Evolutionary conservation across 2,329 filamentous ascomycete species (phyloP).

Genomic region (Fusarium pilosicola): DNA sequence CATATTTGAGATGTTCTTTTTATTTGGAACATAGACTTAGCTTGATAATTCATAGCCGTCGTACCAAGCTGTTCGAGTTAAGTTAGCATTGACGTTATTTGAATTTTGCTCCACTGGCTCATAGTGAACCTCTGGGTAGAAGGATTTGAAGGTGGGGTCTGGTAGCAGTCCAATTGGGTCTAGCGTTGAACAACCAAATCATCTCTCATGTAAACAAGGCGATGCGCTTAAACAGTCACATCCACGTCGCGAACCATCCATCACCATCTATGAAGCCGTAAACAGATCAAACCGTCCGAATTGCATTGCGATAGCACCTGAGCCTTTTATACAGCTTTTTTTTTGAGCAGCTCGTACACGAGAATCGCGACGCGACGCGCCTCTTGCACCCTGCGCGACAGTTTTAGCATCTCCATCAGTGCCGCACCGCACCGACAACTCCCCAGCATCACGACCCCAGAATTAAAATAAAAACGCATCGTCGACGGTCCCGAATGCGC

Average conservation of each 20-base stretch:
- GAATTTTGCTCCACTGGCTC: background rate
- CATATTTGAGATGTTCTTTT: background rate
- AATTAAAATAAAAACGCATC: slow-evolving; percentile 18
- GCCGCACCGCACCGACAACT: slow-evolving; percentile 19
- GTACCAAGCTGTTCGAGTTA: background rate
- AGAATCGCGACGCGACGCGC: slow-evolving; percentile 38
- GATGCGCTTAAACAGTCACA: slow-evolving; percentile 43
- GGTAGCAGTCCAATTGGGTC: slow-evolving; percentile 13
- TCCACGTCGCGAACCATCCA: slow-evolving; percentile 42
- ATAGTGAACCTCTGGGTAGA: background rate
- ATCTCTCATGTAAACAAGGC: slow-evolving; percentile 46
- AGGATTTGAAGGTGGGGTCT: slow-evolving; percentile 31
- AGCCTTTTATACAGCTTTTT: background rate
- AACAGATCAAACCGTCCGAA: slow-evolving; percentile 26
- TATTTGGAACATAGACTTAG: background rate
- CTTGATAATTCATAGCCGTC: background rate
- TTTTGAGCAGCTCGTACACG: background rate
- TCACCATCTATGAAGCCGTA: slow-evolving; percentile 25
- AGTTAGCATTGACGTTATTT: slow-evolving; percentile 24
- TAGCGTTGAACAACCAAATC: slow-evolving; percentile 39
- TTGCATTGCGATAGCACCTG: slow-evolving; percentile 5
- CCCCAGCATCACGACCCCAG: slow-evolving; percentile 29
- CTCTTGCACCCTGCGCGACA: slow-evolving; percentile 19
- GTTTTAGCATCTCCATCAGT: slow-evolving; percentile 16
- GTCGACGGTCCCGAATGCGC: slow-evolving; percentile 48